Base-by-base conservation (phyloP, 345 rosid genomes). In the Nephelium lappaceum region DNA sequence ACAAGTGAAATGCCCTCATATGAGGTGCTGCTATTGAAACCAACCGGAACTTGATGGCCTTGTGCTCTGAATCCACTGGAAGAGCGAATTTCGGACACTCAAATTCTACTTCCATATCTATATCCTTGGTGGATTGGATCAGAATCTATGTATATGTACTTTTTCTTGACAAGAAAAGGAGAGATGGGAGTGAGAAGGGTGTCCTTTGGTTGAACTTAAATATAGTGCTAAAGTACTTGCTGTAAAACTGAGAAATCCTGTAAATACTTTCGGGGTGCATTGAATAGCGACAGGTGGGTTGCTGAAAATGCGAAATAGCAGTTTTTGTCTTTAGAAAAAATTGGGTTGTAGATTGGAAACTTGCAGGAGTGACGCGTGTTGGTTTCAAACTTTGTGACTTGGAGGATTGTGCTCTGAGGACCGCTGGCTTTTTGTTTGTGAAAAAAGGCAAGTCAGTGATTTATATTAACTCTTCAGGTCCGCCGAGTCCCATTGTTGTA, bases 1-100 rank as follows among this genome's bases (percentile, higher is more conserved):
- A 91, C 42, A 95, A 89, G 72, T 95, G 96, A 75, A 95, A 93
- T 31, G 98, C 92, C 71, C 93, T 77, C 98, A 93, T 95, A 82
- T 95, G 98, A 5, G 97, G 97, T 31, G 78, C 88, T 10, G 95
- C 90, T 3, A 79, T n/a, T 4, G 98, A 95, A 77, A 90, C 87
- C 31, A 93, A 75, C 0, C 90, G 87, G 82, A 95, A 91, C 61
- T 83, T 90, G 31, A 92, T 93, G 11, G 98, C 88, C 71, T 91
- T 95, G 86, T 91, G 91, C 41, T 93, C 98, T 0, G 93, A 72
- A 76, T 95, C 98, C 62, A 93, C 98, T 3, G 93, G 96, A 51
- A 95, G 92, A 71, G 86, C 82, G 77, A 95, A 91, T 41, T 81
- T 91, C 68, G 57, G 73, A 0, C 82, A 49, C 41, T 77, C 71